phyloP scores from a whole-genome alignment of 2,329 filamentous ascomycete species.

The Pestalotiopsis fici region DNA sequence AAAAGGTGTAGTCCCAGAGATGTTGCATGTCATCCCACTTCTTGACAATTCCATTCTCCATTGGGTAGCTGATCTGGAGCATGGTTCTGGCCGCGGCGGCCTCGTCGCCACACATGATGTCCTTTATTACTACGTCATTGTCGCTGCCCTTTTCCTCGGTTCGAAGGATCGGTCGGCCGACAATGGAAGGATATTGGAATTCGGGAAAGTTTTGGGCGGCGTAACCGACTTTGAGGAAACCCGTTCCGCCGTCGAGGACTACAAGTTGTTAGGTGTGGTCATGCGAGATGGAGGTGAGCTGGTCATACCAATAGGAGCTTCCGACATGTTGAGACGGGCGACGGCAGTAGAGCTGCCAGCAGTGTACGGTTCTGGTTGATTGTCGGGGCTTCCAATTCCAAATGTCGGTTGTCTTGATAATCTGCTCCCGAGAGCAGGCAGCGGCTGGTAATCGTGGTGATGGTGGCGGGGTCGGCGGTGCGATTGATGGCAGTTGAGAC shows the following conservation, averaged over 20 bases:
- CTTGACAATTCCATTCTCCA: slow-evolving; percentile 99
- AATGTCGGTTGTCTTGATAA: not conserved
- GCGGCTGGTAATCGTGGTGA: not conserved
- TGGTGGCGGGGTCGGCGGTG: not conserved
- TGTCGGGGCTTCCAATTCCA: not conserved
- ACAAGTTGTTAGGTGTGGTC: slow-evolving; percentile 10
- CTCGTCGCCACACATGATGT: slow-evolving; percentile 99
- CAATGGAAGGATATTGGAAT: slow-evolving; percentile 97
- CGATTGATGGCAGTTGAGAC: not conserved
- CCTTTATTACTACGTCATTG: slow-evolving; percentile 79
- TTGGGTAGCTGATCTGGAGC: slow-evolving; percentile 98
- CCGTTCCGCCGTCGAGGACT: slow-evolving; percentile 99
- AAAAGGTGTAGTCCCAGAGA: slow-evolving; percentile 98
- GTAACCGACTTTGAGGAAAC: slow-evolving; percentile 99
- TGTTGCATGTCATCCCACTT: slow-evolving; percentile 99
- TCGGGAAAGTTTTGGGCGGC: slow-evolving; percentile 99
- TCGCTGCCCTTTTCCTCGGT: slow-evolving; percentile 78
- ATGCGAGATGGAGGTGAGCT: slow-evolving; percentile 10
- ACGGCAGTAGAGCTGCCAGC: not conserved
- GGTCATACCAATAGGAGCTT: slow-evolving; percentile 10
- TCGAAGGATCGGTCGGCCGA: slow-evolving; percentile 94
- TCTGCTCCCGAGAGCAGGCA: not conserved
- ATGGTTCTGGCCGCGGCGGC: slow-evolving; percentile 93
- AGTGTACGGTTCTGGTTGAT: not conserved
- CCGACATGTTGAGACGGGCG: not conserved